Conservation (phyloP, 352 stramenopile species). For the Pythium dissimile region DNA sequence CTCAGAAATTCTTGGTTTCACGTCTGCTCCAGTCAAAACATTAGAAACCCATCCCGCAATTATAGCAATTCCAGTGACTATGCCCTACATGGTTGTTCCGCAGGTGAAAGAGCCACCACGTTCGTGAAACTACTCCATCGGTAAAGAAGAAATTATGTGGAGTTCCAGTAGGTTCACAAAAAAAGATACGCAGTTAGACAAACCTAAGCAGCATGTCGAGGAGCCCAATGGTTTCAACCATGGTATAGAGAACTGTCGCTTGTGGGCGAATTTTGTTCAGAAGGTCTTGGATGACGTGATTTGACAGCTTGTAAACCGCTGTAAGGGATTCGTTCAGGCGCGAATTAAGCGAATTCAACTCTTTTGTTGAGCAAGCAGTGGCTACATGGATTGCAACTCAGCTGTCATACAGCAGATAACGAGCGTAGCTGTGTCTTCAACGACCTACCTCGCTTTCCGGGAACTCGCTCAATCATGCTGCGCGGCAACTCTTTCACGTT, state of each 20-base stretch:
- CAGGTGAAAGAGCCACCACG: conserved; percentile 71
- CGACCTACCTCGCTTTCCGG: conserved; percentile 55
- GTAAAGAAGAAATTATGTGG: background rate
- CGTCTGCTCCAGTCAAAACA: conserved; percentile 35
- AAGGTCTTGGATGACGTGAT: conserved; percentile 79
- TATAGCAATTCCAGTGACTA: background rate
- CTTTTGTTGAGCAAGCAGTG: conserved; percentile 85
- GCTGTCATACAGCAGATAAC: no score
- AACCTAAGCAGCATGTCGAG: conserved; percentile 91
- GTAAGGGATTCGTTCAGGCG: conserved; percentile 77
- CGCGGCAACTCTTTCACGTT: conserved; percentile 53
- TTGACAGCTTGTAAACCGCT: conserved; percentile 88
- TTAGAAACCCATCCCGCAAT: background rate
- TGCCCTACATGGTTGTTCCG: conserved; percentile 65
- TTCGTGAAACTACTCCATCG: conserved; percentile 73
- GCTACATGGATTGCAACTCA: conserved; percentile 28
- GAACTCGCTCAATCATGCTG: conserved; percentile 63
- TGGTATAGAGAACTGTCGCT: conserved; percentile 74
- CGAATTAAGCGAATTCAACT: conserved; percentile 81
- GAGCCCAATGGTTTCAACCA: conserved; percentile 87
- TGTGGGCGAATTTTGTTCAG: conserved; percentile 75
- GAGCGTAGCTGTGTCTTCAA: no score
- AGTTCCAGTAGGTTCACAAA: background rate
- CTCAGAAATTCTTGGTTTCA: conserved; percentile 57
- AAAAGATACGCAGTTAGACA: background rate